These are phyloP conservation scores for Terfezia claveryi DNA, from an alignment of 495 filamentous ascomycete species.

Conservation along the genomic window DNA sequence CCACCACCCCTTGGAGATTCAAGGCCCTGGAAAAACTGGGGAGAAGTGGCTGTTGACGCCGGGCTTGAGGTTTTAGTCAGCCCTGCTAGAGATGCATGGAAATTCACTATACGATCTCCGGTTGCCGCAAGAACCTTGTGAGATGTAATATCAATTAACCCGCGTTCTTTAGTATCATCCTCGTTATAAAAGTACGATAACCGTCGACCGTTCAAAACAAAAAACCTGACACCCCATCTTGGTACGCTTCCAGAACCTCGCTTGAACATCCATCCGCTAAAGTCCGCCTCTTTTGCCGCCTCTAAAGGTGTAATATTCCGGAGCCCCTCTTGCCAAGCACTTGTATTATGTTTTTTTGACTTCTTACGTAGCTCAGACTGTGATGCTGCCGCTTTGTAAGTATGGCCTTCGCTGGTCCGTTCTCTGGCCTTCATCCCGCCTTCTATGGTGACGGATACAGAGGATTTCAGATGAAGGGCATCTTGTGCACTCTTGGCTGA, in stretches of 20 bases:
- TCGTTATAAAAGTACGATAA: conserved; percentile 95
- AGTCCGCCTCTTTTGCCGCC: conserved; percentile 73
- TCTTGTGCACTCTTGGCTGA: too few species aligned
- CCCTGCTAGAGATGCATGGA: conserved; percentile 82
- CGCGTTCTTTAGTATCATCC: conserved; percentile 72
- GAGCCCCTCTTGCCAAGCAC: conserved; percentile 73
- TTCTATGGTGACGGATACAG: too few species aligned
- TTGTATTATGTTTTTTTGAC: conserved; percentile 70
- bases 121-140: conserved; percentile 93
- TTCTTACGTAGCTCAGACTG: conserved; percentile 31
- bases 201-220: conserved; percentile 73
- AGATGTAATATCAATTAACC: conserved; percentile 89
- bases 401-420: background rate
- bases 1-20: background rate
- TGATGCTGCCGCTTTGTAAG: conserved; percentile 7
- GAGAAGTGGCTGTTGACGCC: conserved; percentile 35
- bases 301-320: conserved; percentile 62
- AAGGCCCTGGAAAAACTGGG: background rate
- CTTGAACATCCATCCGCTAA: conserved; percentile 99
- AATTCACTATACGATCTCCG: conserved; percentile 64
- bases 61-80: conserved; percentile 48
- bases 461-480: too few species aligned
- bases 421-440: too few species aligned
- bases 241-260: conserved; percentile 84
- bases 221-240: conserved; percentile 88